Percentiles rank a stretch among this genome's conserved stretches.
Evolutionary conservation across 2,329 filamentous ascomycete species (phyloP).

Genomic region (Trichoderma pleuroti): DNA sequence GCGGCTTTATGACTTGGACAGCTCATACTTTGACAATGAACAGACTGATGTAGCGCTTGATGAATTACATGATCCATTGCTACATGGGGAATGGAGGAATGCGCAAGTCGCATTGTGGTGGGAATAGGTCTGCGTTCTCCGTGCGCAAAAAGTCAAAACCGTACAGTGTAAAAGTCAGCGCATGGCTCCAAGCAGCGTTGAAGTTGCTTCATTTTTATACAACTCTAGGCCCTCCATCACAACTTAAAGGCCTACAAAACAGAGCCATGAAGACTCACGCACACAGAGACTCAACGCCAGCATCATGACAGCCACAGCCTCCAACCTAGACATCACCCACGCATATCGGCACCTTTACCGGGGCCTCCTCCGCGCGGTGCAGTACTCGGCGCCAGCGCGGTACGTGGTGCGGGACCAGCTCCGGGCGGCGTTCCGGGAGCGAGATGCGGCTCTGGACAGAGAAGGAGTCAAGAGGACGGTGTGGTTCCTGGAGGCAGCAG

Average conservation of each 20-base stretch:
- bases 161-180: background rate
- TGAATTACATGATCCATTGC: background rate
- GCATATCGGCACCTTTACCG: slow-evolving; percentile 71
- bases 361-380: slow-evolving; percentile 64
- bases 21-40: background rate
- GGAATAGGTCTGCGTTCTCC: background rate
- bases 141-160: background rate
- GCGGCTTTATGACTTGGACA: background rate
- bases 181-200: background rate
- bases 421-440: slow-evolving; percentile 55
- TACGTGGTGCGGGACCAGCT: slow-evolving; percentile 59
- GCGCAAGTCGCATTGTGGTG: background rate
- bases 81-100: background rate
- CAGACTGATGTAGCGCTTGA: background rate
- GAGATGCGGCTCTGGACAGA: slow-evolving; percentile 43
- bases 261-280: background rate
- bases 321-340: slow-evolving; percentile 47
- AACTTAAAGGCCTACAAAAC: background rate
- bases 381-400: slow-evolving; percentile 66
- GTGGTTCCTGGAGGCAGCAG: slow-evolving; percentile 66
- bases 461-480: slow-evolving; percentile 60
- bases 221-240: background rate
- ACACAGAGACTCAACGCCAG: background rate
- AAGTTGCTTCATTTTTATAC: background rate
- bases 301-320: slow-evolving; percentile 21